Base-by-base conservation (phyloP, 805 yeast genomes). In the Lachancea nothofagi region DNA sequence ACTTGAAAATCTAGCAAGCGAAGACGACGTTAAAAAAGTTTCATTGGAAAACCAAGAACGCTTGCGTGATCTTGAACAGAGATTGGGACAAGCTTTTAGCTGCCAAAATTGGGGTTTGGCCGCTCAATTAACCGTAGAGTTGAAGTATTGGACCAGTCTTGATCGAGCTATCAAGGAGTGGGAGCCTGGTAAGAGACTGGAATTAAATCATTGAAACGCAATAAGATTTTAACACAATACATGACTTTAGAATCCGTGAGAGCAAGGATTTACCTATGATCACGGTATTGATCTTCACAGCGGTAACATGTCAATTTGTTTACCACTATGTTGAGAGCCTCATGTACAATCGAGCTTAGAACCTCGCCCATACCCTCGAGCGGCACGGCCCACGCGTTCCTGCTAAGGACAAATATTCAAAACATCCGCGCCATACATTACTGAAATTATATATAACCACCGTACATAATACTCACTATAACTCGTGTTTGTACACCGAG, bases 101-200 rank as follows among this genome's bases (percentile, higher is more conserved):
- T 43, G 48, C 1, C 47, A 67, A n/a, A 70, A 80, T 33, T 77
- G 78, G 67, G 75, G 77, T 8, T 53, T 60, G 1, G 82, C 90
- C 10, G 78, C 82, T 36, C 62, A 72, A 39, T 78, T 78, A 44
- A 80, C 94, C 1, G 75, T 87, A 18, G 75, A 74, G 47, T 64
- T 90, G 46, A 84, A 84, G 58, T 90, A 88, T 57, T 88, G 96
- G 95, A 69, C 71, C 35, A 89, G 84, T 55, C 77, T 90, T 24
- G 76, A 76, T 35, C 72, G 72, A 29, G 87, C 86, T 5, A 71
- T 88, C 31, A 78, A 75, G 59, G 87, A 81, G 35, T 82, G 93
- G 90, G 82, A 79, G 48, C 76, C 80, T 1, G 86, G 86, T 15
- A 72, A 75, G 53, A 78, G 80, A 3, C 75, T 80, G 4, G 74